Evolutionary conservation across 306 rosid species (phyloP).

Genomic region (Vachellia collinsii): DNA sequence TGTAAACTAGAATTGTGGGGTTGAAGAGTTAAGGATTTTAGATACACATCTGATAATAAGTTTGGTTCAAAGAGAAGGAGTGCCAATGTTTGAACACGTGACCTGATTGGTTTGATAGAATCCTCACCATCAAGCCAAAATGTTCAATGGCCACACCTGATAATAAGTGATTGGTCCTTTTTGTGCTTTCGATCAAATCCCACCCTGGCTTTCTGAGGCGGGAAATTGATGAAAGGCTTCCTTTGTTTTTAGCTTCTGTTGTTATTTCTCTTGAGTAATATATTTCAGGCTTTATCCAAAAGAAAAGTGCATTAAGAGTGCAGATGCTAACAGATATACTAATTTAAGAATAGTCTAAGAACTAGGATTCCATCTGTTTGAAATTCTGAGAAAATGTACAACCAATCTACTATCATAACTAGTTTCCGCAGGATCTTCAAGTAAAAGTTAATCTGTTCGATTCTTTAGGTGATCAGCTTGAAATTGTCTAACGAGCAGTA

Average conservation of each 20-base stretch:
- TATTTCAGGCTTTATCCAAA: background rate
- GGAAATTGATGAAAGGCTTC: background rate
- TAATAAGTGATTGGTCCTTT: background rate
- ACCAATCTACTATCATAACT: background rate
- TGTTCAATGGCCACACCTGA: too few species aligned
- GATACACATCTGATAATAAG: too few species aligned
- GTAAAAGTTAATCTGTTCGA: constrained; percentile 32
- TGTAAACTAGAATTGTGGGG: background rate
- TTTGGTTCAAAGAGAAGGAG: too few species aligned
- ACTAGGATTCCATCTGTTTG: background rate
- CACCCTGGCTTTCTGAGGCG: background rate
- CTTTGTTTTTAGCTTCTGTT: background rate
- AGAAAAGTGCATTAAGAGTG: background rate
- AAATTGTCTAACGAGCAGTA: constrained; percentile 72
- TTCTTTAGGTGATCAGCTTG: constrained; percentile 62
- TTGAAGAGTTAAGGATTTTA: too few species aligned
- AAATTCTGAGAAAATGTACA: background rate
- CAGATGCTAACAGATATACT: background rate
- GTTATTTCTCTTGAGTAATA: background rate
- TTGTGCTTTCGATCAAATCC: background rate
- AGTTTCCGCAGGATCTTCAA: background rate
- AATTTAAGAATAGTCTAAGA: background rate
- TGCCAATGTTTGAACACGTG: too few species aligned
- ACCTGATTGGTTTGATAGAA: too few species aligned
- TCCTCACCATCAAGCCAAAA: too few species aligned